These are phyloP conservation scores for Aspergillus hancockii DNA, from an alignment of 495 filamentous ascomycete genomes.

Conservation along the genomic window DNA sequence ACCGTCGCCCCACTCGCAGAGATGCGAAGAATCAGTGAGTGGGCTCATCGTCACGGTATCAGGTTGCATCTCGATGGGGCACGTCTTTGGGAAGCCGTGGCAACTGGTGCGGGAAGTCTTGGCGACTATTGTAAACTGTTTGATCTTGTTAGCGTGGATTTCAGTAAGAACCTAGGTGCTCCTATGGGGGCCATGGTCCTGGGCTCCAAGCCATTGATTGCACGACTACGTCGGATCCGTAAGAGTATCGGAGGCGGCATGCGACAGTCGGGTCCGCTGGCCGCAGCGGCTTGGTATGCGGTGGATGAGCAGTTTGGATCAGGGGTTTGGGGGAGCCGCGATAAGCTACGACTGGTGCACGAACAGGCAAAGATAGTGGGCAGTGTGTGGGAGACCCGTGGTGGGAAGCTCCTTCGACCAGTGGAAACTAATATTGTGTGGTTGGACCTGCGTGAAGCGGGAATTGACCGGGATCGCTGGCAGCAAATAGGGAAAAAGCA, in stretches of 20 bases:
- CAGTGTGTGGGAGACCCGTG: neutral
- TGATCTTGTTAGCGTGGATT: slow-evolving; percentile 30
- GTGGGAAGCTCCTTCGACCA: neutral
- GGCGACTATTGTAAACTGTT: slow-evolving; percentile 25
- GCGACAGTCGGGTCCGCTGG: slow-evolving; percentile 29
- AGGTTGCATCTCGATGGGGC: slow-evolving; percentile 39
- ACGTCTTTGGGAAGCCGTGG: slow-evolving; percentile 33
- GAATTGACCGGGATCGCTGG: neutral
- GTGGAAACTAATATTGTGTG: neutral
- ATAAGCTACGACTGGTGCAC: neutral
- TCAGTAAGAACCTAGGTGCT: slow-evolving; percentile 31
- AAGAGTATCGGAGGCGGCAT: slow-evolving; percentile 31
- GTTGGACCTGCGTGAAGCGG: neutral
- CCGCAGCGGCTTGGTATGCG: slow-evolving; percentile 26
- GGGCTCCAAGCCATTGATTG: slow-evolving; percentile 18
- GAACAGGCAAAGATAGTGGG: neutral
- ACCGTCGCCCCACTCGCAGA: slow-evolving; percentile 34
- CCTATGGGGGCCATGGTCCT: slow-evolving; percentile 27
- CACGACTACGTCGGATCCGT: slow-evolving; percentile 25
- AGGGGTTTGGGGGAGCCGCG: too few relatives aligned
- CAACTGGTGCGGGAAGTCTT: slow-evolving; percentile 21
- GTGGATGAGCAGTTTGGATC: slow-evolving; percentile 49
- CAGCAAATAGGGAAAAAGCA: neutral
- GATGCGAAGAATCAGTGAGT: slow-evolving; percentile 30
- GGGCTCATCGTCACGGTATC: slow-evolving; percentile 29